Base-by-base conservation (phyloP, 1,284 basidiomycete genomes). In the Chalciporus sp. region DNA sequence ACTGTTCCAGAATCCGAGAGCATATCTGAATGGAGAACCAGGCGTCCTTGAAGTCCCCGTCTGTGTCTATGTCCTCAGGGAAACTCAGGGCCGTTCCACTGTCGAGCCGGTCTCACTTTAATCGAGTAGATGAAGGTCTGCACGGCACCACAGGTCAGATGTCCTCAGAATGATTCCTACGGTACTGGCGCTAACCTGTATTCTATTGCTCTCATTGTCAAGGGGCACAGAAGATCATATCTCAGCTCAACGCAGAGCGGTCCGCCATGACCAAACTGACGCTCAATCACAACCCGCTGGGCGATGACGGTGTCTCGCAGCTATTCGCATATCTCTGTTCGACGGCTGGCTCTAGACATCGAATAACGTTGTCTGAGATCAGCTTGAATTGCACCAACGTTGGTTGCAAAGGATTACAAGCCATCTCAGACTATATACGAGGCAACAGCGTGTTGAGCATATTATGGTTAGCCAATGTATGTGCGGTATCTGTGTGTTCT, bases 281-380 rank as follows among this genome's bases (percentile, higher is more conserved):
- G 39, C 62, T 88, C 20, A 79, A 81, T 8, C 79, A 85, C 57
- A 88, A 86, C 59, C 58, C 73, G 12, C 76, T 89, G 3, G 77
- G 79, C 3, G 81, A 86, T 61, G 78, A 80, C 16, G 87, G 86
- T n/a, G 76, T 80, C 58, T 72, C 74, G 27, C 68, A 72, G 9
- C 67, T 89, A 7, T 86, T 88, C 63, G 68, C 71, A 28, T 87
- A 80, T 60, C 75, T 89, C 8, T 68, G 71, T 31, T 83, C 84
- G 5, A 58, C 70, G 14, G 59, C 72, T 19, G 84, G 82, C 8
- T 70, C 72, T 46, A 73, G 69, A 51, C 74, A 84, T 62, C 70
- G 67, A 48, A 56, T 51, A 39, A 52, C 52, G 2, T 74, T 89
- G 53, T 62, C 69, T 1, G 80, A 85, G 57, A 83, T 89, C 42